phyloP scores from a whole-genome alignment of 495 filamentous ascomycete genomes.

The Penicillium desertorum region DNA sequence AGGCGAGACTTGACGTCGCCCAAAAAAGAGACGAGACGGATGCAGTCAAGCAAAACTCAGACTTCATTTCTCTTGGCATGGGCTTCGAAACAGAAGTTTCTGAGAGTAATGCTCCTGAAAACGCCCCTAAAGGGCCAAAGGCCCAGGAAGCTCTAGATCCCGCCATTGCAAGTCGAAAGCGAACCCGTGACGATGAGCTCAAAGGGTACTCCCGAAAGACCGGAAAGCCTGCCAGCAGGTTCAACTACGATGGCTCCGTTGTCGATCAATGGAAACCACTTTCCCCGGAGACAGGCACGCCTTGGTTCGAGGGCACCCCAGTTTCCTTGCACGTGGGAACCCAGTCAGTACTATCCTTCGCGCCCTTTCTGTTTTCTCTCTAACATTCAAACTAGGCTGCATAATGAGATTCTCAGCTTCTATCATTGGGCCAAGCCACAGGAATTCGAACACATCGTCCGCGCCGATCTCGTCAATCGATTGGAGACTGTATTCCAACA shows the following conservation, averaged over 20 bases:
- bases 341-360: conserved; percentile 26
- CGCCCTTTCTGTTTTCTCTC: conserved; percentile 5
- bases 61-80: conserved; percentile 81
- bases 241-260: conserved; percentile 48
- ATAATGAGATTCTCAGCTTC: conserved; percentile 86
- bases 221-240: conserved; percentile 46
- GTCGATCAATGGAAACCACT: conserved; percentile 56
- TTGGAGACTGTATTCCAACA: conserved; percentile 52
- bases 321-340: conserved; percentile 31
- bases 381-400: conserved; percentile 50
- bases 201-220: conserved; percentile 47
- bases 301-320: conserved; percentile 54
- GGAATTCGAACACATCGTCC: conserved; percentile 72
- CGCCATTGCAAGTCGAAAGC: conserved; percentile 58
- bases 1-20: conserved; percentile 60
- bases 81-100: conserved; percentile 47
- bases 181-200: conserved; percentile 68
- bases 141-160: conserved; percentile 26
- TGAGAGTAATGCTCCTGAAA: conserved; percentile 31
- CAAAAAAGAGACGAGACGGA: conserved; percentile 46
- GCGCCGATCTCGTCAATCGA: conserved; percentile 68
- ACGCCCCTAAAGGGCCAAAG: conserved; percentile 37
- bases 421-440: conserved; percentile 76
- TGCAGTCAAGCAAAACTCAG: conserved; percentile 61
- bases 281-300: conserved; percentile 49